Base-by-base conservation (phyloP, 169 alveolate genomes). In the Cryptosporidium baileyi region DNA sequence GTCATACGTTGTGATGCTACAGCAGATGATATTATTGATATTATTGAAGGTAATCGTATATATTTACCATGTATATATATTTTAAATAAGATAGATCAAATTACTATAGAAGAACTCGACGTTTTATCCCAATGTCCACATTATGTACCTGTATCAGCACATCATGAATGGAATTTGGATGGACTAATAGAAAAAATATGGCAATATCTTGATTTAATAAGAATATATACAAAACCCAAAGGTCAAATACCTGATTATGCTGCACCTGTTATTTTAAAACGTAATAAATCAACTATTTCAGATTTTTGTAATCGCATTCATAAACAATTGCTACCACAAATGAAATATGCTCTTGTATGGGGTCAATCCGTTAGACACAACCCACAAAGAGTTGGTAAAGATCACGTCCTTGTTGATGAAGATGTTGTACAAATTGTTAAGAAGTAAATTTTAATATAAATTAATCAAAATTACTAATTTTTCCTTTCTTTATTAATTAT, bases 211-310 rank as follows among this genome's bases (percentile, higher is more conserved):
- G 99, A 97, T 89, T 82, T 98, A 30, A 93, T 97, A 59, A 93
- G 99, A 63, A 94, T 97, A 22, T 98, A 98, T 92, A 97, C 99
- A n/a, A 98, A 98, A 90, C 99, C 99, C 34, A 97, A 96, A 90
- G 99, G 99, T 26, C 95, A 94, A 63, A 94, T 94, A 22, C 99
- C 99, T 1, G 99, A 97, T 88, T 97, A 95, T 90, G 94, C 95
- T 32, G 98, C 96, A 9, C 99, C 99, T 19, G 97, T 98, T 45
- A 95, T 96, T 49, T 82, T 97, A 28, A 95, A 94, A 11, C 93
- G 96, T 80, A 93, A 93, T 67, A 93, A 89, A 61, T 93, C 96
- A 80, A 89, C 95, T 15, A 88, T 93, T 7, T 92, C 93, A 49
- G 95, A 89, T 47, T 90, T 94, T 51, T 93, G 97, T 67, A 79